A percentile compares a stretch with the other conserved stretches of the same genome.
These are phyloP conservation scores for Diaporthe ampelina DNA, from an alignment of 2,329 filamentous ascomycete species.

Conservation along the genomic window DNA sequence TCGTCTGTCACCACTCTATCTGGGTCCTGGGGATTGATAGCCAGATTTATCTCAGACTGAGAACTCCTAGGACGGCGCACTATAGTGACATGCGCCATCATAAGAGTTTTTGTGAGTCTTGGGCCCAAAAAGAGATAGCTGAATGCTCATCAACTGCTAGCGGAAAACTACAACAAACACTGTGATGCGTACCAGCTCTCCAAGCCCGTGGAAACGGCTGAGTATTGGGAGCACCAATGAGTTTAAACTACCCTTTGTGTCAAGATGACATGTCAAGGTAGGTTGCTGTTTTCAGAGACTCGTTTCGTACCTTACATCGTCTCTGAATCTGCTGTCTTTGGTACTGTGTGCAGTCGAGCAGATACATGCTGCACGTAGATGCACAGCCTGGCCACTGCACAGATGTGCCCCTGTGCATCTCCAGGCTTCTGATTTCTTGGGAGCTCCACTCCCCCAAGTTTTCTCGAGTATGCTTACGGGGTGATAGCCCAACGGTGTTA, in stretches of 20 bases:
- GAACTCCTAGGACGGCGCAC: no score
- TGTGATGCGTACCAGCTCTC: not conserved
- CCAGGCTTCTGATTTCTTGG: slow-evolving; percentile 21
- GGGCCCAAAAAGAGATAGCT: not conserved
- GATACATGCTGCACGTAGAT: not conserved
- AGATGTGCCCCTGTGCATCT: not conserved
- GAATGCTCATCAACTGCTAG: not conserved
- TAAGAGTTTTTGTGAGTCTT: not conserved
- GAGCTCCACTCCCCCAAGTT: slow-evolving; percentile 13
- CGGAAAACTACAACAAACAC: no score
- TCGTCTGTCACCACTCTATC: not conserved
- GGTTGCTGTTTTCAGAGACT: not conserved
- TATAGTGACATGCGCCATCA: no score
- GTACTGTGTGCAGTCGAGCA: not conserved
- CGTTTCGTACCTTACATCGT: not conserved
- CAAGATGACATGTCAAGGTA: no score
- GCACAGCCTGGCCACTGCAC: not conserved
- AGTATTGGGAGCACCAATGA: not conserved
- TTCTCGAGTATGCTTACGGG: not conserved
- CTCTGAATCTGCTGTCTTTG: not conserved
- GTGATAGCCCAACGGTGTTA: not conserved
- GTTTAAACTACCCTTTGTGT: no score
- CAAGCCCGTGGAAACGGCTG: not conserved
- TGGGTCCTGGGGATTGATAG: no score
- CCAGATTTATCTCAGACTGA: not conserved